These are phyloP conservation scores for Rhizomucor pusillus DNA, from an alignment of 371 early-diverging fungal species.

Conservation along the genomic window DNA sequence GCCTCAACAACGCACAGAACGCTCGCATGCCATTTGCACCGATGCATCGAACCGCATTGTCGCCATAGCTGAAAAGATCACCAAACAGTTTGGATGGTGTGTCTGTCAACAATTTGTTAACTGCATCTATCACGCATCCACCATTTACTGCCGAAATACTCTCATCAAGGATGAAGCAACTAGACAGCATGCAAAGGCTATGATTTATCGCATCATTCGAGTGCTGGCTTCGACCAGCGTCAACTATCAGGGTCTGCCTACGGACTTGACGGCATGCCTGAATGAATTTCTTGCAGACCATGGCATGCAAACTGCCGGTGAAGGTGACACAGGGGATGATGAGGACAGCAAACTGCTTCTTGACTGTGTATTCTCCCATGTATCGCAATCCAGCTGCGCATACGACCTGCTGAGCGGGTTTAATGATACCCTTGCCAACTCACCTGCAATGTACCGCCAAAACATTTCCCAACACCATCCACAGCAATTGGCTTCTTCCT, in stretches of 20 bases:
- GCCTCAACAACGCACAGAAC: slow-evolving; percentile 20
- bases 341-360: slow-evolving; percentile 10
- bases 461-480: background rate
- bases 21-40: slow-evolving; percentile 37
- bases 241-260: slow-evolving; percentile 39
- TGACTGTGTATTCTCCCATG: slow-evolving; percentile 20
- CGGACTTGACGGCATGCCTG: slow-evolving; percentile 38
- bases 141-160: slow-evolving; percentile 38
- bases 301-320: slow-evolving; percentile 5
- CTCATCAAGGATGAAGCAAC: slow-evolving; percentile 19
- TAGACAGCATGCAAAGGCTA: slow-evolving; percentile 24
- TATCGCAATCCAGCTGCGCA: background rate
- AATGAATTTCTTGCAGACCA: slow-evolving; percentile 37
- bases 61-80: slow-evolving; percentile 29
- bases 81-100: slow-evolving; percentile 39
- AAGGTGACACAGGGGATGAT: slow-evolving; percentile 7
- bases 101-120: slow-evolving; percentile 43
- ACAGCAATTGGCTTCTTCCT: no score
- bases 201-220: slow-evolving; percentile 40
- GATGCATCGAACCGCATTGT: slow-evolving; percentile 49
- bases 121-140: slow-evolving; percentile 44
- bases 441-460: slow-evolving; percentile 18
- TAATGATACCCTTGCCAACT: slow-evolving; percentile 33
- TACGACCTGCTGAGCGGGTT: slow-evolving; percentile 9
- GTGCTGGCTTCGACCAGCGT: slow-evolving; percentile 27